A percentile compares a stretch with the other conserved stretches of the same genome.
phyloP scores from a whole-genome alignment of 2,329 filamentous ascomycete genomes.

The Gyromitra esculenta region DNA sequence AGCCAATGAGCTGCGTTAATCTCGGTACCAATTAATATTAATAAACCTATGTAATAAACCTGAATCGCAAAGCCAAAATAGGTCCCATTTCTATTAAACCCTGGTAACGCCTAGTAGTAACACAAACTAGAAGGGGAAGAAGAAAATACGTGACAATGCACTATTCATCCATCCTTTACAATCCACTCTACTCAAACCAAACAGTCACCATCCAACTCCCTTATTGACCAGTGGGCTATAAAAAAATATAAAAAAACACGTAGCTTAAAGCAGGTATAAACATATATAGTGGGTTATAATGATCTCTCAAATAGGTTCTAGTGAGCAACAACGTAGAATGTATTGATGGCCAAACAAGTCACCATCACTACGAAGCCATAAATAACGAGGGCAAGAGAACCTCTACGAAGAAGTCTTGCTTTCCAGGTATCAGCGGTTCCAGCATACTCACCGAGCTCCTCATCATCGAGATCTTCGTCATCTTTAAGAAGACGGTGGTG shows the following conservation, averaged over 20 bases:
- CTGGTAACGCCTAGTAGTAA: background rate
- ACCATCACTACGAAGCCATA: constrained; percentile 92
- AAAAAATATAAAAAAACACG: background rate
- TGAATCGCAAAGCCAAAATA: background rate
- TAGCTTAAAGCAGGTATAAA: background rate
- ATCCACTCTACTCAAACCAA: background rate
- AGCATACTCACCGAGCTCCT: constrained; percentile 66
- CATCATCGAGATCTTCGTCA: constrained; percentile 82
- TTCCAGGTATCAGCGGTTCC: constrained; percentile 71
- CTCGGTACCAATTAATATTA: too few relatives aligned
- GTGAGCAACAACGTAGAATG: constrained; percentile 66
- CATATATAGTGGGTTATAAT: constrained; percentile 58
- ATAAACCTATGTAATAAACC: too few relatives aligned
- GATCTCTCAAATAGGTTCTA: constrained; percentile 63
- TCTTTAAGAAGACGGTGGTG: constrained; percentile 90
- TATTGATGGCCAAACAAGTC: constrained; percentile 84
- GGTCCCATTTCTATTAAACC: background rate
- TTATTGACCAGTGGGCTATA: background rate
- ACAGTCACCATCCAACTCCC: background rate
- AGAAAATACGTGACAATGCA: background rate
- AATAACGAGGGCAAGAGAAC: constrained; percentile 78
- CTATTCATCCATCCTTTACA: background rate
- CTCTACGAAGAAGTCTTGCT: constrained; percentile 72
- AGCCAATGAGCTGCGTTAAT: too few relatives aligned
- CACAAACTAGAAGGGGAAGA: background rate